Base-by-base conservation (phyloP, 208 protist genomes). In the Leishmania turanica region DNA sequence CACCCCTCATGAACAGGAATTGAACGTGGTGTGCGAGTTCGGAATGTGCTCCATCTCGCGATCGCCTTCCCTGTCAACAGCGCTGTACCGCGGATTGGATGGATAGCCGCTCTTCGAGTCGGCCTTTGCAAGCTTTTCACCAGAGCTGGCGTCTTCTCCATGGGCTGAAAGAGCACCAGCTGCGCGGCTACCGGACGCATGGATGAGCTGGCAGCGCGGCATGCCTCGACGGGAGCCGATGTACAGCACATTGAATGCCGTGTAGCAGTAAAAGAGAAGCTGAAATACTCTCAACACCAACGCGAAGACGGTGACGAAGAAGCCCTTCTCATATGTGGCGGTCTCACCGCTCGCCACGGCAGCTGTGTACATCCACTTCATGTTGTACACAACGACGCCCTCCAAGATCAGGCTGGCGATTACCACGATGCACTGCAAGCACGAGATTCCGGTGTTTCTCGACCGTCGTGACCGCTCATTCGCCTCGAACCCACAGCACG, bases 401-500 rank as follows among this genome's bases (percentile, higher is more conserved):
- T 53, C 56, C 40, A 77, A 21, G 6, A 77, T 65, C 19, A 77
- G 9, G 53, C 74, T 51, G 11, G 49, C 7, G 19, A 0, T 4
- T 56, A 53, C 56, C 19, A 77, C 6, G 9, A 31, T 6, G 53
- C 47, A 77, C 40, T 77, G 74, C 56, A 66, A 56, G 27, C 74
- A 37, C 6, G 7, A 40, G 4, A 64, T n/a, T 2, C 74, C 2
- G 9, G 51, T 31, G 56, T 68, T 65, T 34, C 56, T 15, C 2
- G n/a, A 49, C 8, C 51, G 74, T 2, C 74, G 49, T 1, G 74
- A 77, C 8, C 21, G 34, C 37, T 77, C 74, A 40, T 77, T 77
- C 24, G 56, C 74, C 37, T 77, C 74, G 56, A 77, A 77, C 9
- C 74, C 74, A 8, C 74, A 77, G 74, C 74, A 77, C 24, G 74